Percentiles rank a stretch among this genome's conserved stretches.
Conservation (phyloP, 176 grass and related monocot species). For the Triticum urartu region DNA sequence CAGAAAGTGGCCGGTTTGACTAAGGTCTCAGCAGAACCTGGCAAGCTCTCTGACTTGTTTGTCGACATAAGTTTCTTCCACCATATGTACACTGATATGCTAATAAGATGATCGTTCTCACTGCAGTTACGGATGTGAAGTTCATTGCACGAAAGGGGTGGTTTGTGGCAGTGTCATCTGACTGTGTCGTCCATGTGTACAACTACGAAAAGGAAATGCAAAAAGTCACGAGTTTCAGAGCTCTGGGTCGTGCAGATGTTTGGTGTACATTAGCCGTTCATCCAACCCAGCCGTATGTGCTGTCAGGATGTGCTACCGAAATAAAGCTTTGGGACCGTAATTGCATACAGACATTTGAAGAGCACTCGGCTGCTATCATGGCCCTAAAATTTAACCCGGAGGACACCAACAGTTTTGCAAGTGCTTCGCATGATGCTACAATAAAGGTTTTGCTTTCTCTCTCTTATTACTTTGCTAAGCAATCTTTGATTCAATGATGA, state of each 20-base stretch:
- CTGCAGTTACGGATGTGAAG: background rate
- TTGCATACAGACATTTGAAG: background rate
- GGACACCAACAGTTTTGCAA: background rate
- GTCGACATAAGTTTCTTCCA: background rate
- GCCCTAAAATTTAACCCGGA: background rate
- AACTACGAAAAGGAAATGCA: background rate
- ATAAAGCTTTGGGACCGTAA: background rate
- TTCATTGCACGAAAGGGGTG: background rate
- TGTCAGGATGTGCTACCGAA: background rate
- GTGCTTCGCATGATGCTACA: background rate
- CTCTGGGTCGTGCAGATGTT: background rate
- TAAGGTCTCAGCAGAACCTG: background rate
- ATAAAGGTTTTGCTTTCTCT: background rate
- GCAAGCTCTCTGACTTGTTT: background rate
- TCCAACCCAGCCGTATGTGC: background rate
- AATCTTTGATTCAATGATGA: background rate
- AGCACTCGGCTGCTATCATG: too few relatives aligned
- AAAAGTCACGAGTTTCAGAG: background rate
- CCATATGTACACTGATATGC: background rate
- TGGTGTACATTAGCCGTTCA: background rate
- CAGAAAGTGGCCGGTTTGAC: background rate
- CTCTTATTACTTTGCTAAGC: background rate
- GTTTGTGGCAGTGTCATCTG: background rate
- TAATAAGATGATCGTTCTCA: background rate
- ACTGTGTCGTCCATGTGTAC: background rate